phyloP scores from a whole-genome alignment of 345 rosid genomes.

The Camelina neglecta region DNA sequence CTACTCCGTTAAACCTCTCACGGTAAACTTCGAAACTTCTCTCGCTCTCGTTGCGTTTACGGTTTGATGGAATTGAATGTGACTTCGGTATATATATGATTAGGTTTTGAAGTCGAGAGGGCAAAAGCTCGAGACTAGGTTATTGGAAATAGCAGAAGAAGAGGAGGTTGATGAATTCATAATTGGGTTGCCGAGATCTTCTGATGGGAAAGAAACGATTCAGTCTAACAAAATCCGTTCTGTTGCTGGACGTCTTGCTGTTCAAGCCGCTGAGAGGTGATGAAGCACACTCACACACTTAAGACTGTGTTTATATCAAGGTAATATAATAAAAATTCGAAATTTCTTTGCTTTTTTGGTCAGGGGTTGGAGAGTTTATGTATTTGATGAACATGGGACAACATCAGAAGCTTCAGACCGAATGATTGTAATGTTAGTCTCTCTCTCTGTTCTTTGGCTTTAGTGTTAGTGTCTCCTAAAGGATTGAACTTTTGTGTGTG shows the following conservation, averaged over 20 bases:
- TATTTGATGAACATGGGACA: slow-evolving; percentile 88
- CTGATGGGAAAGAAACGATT: slow-evolving; percentile 76
- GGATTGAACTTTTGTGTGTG: background rate
- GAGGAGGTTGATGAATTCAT: slow-evolving; percentile 91
- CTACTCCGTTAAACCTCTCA: slow-evolving; percentile 71
- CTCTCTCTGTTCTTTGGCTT: slow-evolving; percentile 6
- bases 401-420: slow-evolving; percentile 63
- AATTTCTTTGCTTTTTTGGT: slow-evolving; percentile 31
- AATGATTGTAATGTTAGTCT: slow-evolving; percentile 77
- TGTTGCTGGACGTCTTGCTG: slow-evolving; percentile 77
- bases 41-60: background rate
- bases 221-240: slow-evolving; percentile 88
- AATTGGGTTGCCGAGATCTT: slow-evolving; percentile 82
- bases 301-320: too few species aligned
- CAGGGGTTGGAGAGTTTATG: slow-evolving; percentile 93
- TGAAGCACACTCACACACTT: background rate
- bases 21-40: slow-evolving; percentile 47
- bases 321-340: too few species aligned
- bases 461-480: background rate
- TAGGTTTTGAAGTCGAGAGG: slow-evolving; percentile 85
- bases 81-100: background rate
- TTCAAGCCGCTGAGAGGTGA: slow-evolving; percentile 81
- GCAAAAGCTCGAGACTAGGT: slow-evolving; percentile 70
- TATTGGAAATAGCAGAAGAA: slow-evolving; percentile 70
- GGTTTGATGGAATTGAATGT: slow-evolving; percentile 7